A percentile compares a stretch with the other conserved stretches of the same genome.
phyloP scores from a whole-genome alignment of 495 filamentous ascomycete genomes.

The Astrocystis sublimbata region DNA sequence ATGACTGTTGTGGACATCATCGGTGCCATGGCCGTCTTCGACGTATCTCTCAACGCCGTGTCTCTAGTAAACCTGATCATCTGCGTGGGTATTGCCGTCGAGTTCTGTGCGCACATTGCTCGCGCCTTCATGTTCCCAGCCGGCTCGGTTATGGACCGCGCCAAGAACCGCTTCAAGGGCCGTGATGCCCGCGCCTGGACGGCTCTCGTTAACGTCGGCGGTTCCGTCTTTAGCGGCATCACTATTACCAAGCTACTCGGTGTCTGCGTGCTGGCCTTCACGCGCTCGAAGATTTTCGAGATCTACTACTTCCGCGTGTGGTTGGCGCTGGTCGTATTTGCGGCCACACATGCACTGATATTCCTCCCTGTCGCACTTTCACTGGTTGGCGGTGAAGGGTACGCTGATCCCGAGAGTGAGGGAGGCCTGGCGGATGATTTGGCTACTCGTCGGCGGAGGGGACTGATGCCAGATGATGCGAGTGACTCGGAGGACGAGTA shows the following conservation, averaged over 20 bases:
- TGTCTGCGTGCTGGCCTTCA: constrained; percentile 90
- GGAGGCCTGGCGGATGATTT: constrained; percentile 88
- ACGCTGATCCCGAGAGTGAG: constrained; percentile 78
- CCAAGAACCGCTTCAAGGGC: constrained; percentile 65
- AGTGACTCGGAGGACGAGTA: constrained; percentile 44
- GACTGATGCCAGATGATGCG: constrained; percentile 42
- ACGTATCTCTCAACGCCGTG: constrained; percentile 93
- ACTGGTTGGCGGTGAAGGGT: constrained; percentile 83
- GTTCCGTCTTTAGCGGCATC: constrained; percentile 92
- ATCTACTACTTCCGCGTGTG: constrained; percentile 98
- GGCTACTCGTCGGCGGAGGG: constrained; percentile 46
- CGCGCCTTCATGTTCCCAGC: constrained; percentile 94
- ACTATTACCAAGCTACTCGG: constrained; percentile 93
- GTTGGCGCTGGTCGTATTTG: constrained; percentile 85
- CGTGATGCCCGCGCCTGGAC: constrained; percentile 87
- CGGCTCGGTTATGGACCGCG: constrained; percentile 71
- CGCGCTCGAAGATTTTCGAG: constrained; percentile 97
- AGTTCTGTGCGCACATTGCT: constrained; percentile 97
- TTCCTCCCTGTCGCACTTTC: constrained; percentile 91
- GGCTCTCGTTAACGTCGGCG: constrained; percentile 89
- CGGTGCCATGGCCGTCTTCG: constrained; percentile 85
- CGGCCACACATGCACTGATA: constrained; percentile 84
- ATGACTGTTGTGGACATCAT: constrained; percentile 97
- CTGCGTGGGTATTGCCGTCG: constrained; percentile 91
- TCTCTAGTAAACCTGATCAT: constrained; percentile 97